Percentiles rank a stretch among this genome's conserved stretches.
Conservation (phyloP, 2,329 filamentous ascomycete species). For the Aaosphaeria arxii region DNA sequence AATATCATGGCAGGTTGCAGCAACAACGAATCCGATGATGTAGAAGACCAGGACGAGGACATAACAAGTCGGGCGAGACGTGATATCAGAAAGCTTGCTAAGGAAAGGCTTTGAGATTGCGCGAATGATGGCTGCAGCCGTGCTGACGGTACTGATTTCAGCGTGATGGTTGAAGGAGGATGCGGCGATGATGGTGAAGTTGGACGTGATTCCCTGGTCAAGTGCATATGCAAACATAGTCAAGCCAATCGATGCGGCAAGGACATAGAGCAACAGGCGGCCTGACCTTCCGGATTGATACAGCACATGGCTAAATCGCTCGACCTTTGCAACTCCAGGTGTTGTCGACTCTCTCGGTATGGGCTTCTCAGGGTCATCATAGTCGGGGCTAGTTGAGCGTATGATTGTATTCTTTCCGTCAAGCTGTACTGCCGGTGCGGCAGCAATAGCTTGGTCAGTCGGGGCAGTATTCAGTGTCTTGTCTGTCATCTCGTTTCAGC, state of each 20-base stretch:
- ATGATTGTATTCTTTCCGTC: not conserved
- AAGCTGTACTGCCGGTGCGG: no score
- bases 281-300: slow-evolving; percentile 19
- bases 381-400: not conserved
- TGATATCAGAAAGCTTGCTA: slow-evolving; percentile 21
- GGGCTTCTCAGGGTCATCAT: slow-evolving; percentile 2
- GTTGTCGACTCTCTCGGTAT: slow-evolving; percentile 2
- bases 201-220: slow-evolving; percentile 16
- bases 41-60: slow-evolving; percentile 36
- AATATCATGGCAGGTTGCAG: slow-evolving; percentile 12
- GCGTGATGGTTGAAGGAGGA: slow-evolving; percentile 15
- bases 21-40: slow-evolving; percentile 14
- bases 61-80: slow-evolving; percentile 30
- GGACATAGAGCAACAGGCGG: slow-evolving; percentile 12
- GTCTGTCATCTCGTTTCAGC: no score
- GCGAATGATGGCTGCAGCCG: slow-evolving; percentile 17
- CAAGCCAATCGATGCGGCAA: slow-evolving; percentile 17
- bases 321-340: slow-evolving; percentile 16
- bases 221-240: slow-evolving; percentile 29
- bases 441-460: no score
- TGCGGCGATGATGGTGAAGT: slow-evolving; percentile 16
- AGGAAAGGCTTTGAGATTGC: slow-evolving; percentile 21
- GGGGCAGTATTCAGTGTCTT: no score
- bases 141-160: slow-evolving; percentile 8
- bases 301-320: slow-evolving; percentile 24